Conservation (phyloP, 768 basidiomycete species). For the Boletus reticuloceps region DNA sequence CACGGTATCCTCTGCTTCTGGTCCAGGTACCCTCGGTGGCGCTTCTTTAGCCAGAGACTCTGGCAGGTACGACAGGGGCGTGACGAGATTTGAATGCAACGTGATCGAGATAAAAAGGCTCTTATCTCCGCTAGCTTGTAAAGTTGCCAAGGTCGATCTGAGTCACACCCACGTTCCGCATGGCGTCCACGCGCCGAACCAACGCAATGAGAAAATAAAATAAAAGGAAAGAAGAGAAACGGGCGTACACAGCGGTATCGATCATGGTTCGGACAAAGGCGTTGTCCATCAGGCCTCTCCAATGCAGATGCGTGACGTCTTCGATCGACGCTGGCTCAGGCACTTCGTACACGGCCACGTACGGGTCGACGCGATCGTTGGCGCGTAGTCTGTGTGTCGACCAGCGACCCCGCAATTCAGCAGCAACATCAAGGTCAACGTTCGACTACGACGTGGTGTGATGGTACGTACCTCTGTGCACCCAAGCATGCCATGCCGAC, state of each 20-base stretch:
- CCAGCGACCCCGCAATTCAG: too few relatives aligned
- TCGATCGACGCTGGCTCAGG: constrained; percentile 46
- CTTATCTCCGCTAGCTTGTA: constrained; percentile 4
- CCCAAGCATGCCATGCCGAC: constrained; percentile 66
- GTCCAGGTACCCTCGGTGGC: constrained; percentile 42
- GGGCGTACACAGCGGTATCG: constrained; percentile 38
- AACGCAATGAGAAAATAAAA: background rate
- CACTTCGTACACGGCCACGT: constrained; percentile 61
- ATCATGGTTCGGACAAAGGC: constrained; percentile 53
- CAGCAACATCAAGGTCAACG: too few relatives aligned
- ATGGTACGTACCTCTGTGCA: constrained; percentile 52
- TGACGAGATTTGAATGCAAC: constrained; percentile 39
- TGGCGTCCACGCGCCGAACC: background rate
- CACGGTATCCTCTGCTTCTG: constrained; percentile 54
- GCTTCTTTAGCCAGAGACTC: constrained; percentile 20
- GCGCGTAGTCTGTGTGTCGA: constrained; percentile 46
- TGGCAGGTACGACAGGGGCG: constrained; percentile 54
- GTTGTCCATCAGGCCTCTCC: constrained; percentile 56
- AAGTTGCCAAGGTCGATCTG: constrained; percentile 10
- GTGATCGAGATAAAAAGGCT: constrained; percentile 16
- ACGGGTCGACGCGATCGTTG: constrained; percentile 68
- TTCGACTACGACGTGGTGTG: background rate
- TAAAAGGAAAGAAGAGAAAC: background rate
- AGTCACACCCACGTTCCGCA: background rate
- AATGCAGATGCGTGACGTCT: constrained; percentile 51